Percentiles rank a stretch among this genome's conserved stretches.
Evolutionary conservation across 208 protist genomes (phyloP).

Genomic region (Trypanosoma rangeli): DNA sequence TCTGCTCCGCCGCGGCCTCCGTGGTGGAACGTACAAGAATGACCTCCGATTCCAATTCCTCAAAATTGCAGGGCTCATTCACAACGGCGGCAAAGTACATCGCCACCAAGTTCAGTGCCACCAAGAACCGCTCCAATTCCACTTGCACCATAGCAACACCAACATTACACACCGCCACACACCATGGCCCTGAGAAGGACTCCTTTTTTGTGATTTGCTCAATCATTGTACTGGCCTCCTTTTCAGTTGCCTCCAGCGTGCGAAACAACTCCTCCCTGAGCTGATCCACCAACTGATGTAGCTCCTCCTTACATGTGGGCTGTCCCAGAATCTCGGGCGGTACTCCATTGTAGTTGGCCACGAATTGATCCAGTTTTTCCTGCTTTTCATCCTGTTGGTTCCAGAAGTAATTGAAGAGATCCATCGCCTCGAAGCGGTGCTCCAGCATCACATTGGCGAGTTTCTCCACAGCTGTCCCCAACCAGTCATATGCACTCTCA

Average conservation of each 20-base stretch:
- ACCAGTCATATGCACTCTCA: slow-evolving; percentile 41
- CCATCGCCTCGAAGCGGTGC: slow-evolving; percentile 41
- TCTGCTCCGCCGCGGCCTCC: slow-evolving; percentile 22
- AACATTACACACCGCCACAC: slow-evolving; percentile 55
- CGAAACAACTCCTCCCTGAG: slow-evolving; percentile 48
- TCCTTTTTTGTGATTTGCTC: slow-evolving; percentile 54
- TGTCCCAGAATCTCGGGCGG: slow-evolving; percentile 42
- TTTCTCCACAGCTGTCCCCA: slow-evolving; percentile 32
- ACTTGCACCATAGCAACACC: slow-evolving; percentile 51
- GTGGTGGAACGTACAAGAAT: slow-evolving; percentile 23
- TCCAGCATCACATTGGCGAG: slow-evolving; percentile 43
- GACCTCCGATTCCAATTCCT: slow-evolving; percentile 61
- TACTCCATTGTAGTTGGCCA: slow-evolving; percentile 50
- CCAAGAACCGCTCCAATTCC: slow-evolving; percentile 70
- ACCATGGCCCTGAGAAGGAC: slow-evolving; percentile 64
- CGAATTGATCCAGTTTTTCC: slow-evolving; percentile 54
- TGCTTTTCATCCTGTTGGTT: slow-evolving; percentile 64
- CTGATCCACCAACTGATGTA: slow-evolving; percentile 59
- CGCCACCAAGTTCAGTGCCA: slow-evolving; percentile 54
- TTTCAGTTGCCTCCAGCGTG: slow-evolving; percentile 38
- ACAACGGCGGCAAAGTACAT: slow-evolving; percentile 68
- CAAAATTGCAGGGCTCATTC: slow-evolving; percentile 58
- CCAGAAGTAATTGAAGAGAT: slow-evolving; percentile 52
- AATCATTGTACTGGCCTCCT: slow-evolving; percentile 41
- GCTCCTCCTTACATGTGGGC: slow-evolving; percentile 68